Evolutionary conservation across 139 green algal species (phyloP).

Genomic region (Chlorella sp.): DNA sequence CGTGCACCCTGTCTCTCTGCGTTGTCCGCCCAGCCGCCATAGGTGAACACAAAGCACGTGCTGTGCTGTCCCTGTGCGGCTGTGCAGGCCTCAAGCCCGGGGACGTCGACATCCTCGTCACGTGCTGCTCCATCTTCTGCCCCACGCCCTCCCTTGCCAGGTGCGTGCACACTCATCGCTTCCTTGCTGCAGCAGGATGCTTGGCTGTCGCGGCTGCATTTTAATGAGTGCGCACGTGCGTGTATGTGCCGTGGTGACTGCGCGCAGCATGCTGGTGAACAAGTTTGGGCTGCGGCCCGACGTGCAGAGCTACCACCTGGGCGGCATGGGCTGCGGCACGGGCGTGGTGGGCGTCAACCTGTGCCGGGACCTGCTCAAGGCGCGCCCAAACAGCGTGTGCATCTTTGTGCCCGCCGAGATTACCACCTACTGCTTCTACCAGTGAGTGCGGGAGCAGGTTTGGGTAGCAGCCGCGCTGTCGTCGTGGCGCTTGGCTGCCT

Average conservation of each 20-base stretch:
- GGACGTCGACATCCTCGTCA: conserved; percentile 55
- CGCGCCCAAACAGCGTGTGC: conserved; percentile 20
- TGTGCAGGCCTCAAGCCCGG: conserved; percentile 20
- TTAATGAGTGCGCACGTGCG: too few relatives aligned
- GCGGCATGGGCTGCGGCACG: conserved; percentile 63
- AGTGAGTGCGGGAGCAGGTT: too few relatives aligned
- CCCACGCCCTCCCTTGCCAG: conserved; percentile 75
- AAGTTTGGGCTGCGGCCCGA: not conserved
- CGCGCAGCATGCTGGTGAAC: conserved; percentile 24
- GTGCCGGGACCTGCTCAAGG: conserved; percentile 52
- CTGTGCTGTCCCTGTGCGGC: not conserved
- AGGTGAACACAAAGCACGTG: not conserved
- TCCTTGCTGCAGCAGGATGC: too few relatives aligned
- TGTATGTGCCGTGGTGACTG: too few relatives aligned
- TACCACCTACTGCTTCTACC: conserved; percentile 30
- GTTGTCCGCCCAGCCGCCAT: too few relatives aligned
- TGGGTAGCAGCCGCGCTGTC: too few relatives aligned
- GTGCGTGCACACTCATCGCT: too few relatives aligned
- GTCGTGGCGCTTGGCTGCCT: too few relatives aligned
- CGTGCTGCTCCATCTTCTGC: conserved; percentile 64
- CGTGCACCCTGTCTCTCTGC: too few relatives aligned
- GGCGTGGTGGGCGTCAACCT: conserved; percentile 55
- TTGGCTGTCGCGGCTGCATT: too few relatives aligned
- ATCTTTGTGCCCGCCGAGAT: conserved; percentile 35
- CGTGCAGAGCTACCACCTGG: conserved; percentile 56